Conservation (phyloP, 176 grass and related monocot genomes). For the Aegilops umbellulata region DNA sequence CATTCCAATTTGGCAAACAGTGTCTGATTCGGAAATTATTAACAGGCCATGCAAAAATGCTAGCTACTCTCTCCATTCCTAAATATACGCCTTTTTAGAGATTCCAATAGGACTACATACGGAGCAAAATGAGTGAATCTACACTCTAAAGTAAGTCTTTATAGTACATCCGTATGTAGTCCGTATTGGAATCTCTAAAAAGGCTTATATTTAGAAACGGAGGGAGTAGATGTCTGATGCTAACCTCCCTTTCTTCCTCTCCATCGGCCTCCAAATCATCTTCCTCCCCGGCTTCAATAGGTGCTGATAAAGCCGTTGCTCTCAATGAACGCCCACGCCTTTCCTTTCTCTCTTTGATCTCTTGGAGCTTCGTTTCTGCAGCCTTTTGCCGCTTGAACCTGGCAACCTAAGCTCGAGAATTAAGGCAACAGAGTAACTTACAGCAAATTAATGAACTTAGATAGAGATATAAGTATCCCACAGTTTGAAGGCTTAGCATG, state of each 20-base stretch:
- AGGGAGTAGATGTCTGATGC: not conserved
- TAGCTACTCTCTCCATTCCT: not conserved
- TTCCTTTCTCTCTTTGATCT: slow-evolving; percentile 86
- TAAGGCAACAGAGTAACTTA: not conserved
- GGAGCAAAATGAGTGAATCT: too few species aligned
- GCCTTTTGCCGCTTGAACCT: slow-evolving; percentile 72
- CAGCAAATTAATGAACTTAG: not conserved
- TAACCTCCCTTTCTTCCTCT: slow-evolving; percentile 96
- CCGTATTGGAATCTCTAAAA: too few species aligned
- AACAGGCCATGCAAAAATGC: not conserved
- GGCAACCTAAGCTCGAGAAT: slow-evolving; percentile 49
- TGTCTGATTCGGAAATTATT: not conserved
- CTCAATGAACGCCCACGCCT: slow-evolving; percentile 66
- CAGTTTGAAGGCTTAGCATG: not conserved
- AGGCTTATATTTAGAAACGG: too few species aligned
- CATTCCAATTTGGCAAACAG: not conserved
- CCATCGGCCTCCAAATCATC: slow-evolving; percentile 74
- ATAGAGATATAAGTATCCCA: not conserved
- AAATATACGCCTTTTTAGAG: too few species aligned
- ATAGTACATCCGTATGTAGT: too few species aligned
- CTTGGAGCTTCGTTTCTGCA: slow-evolving; percentile 79
- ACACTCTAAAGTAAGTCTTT: too few species aligned
- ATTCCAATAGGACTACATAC: too few species aligned
- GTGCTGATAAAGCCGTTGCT: slow-evolving; percentile 67
- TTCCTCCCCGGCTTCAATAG: slow-evolving; percentile 66